Percentiles rank a stretch among this genome's conserved stretches.
phyloP scores from a whole-genome alignment of 805 yeast genomes.

The Saccharomycopsis olivae region DNA sequence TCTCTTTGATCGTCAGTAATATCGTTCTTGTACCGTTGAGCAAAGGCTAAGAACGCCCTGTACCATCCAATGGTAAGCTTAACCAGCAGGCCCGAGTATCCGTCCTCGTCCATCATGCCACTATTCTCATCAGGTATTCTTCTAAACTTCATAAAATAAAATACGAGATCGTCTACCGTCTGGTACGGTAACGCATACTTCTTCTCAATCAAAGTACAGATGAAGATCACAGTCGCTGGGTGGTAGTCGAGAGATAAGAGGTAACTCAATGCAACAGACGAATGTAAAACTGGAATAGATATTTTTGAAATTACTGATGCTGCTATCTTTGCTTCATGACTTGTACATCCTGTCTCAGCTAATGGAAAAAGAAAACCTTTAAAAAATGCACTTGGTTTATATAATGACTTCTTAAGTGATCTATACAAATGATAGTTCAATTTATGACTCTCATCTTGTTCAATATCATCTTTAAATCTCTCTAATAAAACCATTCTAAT shows the following conservation, averaged over 20 bases:
- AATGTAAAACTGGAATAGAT: conserved; percentile 89
- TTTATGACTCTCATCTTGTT: conserved; percentile 62
- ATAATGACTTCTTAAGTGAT: conserved; percentile 82
- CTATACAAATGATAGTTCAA: conserved; percentile 90
- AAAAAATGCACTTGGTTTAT: conserved; percentile 96
- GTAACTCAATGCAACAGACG: conserved; percentile 89
- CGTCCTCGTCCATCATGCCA: conserved; percentile 25
- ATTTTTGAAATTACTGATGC: conserved; percentile 84
- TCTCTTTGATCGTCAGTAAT: conserved; percentile 98
- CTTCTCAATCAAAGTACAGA: conserved; percentile 81
- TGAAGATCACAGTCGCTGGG: conserved; percentile 85
- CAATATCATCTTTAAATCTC: conserved; percentile 61
- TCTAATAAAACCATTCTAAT: conserved; percentile 58
- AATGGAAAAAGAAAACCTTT: conserved; percentile 92
- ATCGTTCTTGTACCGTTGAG: conserved; percentile 94
- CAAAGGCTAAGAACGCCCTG: conserved; percentile 87
- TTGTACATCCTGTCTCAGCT: conserved; percentile 78
- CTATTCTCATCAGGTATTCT: conserved; percentile 36
- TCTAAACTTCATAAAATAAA: conserved; percentile 88
- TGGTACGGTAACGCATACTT: conserved; percentile 96
- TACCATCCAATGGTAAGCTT: conserved; percentile 94
- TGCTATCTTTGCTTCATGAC: conserved; percentile 90
- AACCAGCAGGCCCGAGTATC: conserved; percentile 12
- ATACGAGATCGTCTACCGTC: conserved; percentile 88
- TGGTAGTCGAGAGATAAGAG: conserved; percentile 71